Percentiles rank a stretch among this genome's conserved stretches.
phyloP scores from a whole-genome alignment of 2,329 filamentous ascomycete genomes.

The Colletotrichum tropicicola region DNA sequence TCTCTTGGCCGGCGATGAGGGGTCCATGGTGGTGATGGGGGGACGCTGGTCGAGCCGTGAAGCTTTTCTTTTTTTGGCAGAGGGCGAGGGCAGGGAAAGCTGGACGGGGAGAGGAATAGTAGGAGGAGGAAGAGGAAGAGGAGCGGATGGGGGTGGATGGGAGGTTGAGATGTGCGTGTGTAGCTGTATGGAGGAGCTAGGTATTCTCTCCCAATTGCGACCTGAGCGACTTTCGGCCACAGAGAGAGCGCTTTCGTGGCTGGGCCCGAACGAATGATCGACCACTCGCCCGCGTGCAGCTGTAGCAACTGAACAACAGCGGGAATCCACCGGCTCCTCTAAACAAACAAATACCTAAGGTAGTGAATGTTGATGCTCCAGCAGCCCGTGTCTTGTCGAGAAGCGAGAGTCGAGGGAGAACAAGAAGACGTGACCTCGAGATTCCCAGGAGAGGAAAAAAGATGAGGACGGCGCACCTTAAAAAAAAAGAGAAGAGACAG shows the following conservation, averaged over 20 bases:
- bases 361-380: background rate
- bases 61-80: background rate
- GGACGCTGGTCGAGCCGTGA: background rate
- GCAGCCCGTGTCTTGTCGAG: background rate
- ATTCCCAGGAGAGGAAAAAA: background rate
- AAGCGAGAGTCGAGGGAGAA: background rate
- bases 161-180: background rate
- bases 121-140: background rate
- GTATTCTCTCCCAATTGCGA: background rate
- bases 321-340: constrained; percentile 9
- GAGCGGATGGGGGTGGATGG: background rate
- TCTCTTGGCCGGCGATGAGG: constrained; percentile 53
- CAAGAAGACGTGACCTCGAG: background rate
- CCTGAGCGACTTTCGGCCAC: constrained; percentile 14
- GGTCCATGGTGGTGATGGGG: constrained; percentile 22
- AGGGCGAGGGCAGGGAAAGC: background rate
- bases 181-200: background rate
- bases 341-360: constrained; percentile 13
- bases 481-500: background rate
- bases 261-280: constrained; percentile 23
- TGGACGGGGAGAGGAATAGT: background rate
- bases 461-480: background rate
- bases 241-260: constrained; percentile 16
- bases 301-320: constrained; percentile 23
- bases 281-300: constrained; percentile 28